Conservation (phyloP, 352 stramenopile genomes). For the Bremia lactucae region DNA sequence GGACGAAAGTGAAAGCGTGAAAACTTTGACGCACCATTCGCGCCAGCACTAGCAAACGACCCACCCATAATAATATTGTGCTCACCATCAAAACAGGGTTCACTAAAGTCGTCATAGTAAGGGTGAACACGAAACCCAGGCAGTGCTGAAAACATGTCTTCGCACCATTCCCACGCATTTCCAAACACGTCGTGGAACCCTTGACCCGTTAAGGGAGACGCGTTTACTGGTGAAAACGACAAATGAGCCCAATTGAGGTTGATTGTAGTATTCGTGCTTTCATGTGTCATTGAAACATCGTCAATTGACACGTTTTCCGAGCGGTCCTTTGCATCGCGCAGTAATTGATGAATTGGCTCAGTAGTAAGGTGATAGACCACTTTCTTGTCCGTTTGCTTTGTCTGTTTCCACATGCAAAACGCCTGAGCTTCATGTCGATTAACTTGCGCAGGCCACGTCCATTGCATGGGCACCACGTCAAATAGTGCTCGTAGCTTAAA, state of each 20-base stretch:
- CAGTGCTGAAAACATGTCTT: conserved; percentile 92
- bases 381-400: conserved; percentile 43
- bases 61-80: conserved; percentile 95
- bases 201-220: conserved; percentile 44
- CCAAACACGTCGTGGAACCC: conserved; percentile 91
- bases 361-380: conserved; percentile 85
- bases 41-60: conserved; percentile 91
- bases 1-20: conserved; percentile 93
- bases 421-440: conserved; percentile 94
- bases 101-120: conserved; percentile 96
- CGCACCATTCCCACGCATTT: conserved; percentile 95
- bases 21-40: conserved; percentile 91
- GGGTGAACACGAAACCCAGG: conserved; percentile 84
- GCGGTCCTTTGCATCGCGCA: conserved; percentile 61
- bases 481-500: conserved; percentile 92
- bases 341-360: conserved; percentile 88
- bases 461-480: conserved; percentile 86
- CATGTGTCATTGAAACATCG: conserved; percentile 59
- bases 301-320: conserved; percentile 39
- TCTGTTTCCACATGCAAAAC: conserved; percentile 84
- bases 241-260: conserved; percentile 90
- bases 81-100: conserved; percentile 95
- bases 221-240: conserved; percentile 87
- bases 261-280: conserved; percentile 31
- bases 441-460: conserved; percentile 92